Evolutionary conservation across 371 early-diverging fungal genomes (phyloP).

Genomic region (Blakeslea trispora): DNA sequence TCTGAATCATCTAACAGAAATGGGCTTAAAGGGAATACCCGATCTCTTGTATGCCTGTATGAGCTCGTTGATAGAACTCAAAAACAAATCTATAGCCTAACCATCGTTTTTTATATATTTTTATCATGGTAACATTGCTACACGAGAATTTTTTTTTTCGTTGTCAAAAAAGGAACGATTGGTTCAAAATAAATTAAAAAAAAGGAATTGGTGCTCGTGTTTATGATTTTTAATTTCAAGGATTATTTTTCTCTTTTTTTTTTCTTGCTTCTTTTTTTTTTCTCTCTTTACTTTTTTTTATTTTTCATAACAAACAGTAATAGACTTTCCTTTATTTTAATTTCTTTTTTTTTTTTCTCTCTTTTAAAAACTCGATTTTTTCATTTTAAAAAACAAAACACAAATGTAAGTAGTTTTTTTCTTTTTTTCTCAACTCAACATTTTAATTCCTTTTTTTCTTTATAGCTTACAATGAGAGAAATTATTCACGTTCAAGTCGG

Average conservation of each 20-base stretch:
- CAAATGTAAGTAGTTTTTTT: no score
- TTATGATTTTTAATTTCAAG: slow-evolving; percentile 3
- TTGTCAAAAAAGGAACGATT: slow-evolving; percentile 1
- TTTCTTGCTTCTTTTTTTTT: slow-evolving; percentile 4
- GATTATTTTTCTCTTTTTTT: slow-evolving; percentile 1
- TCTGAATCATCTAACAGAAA: slow-evolving; percentile 42
- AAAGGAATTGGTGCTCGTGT: slow-evolving; percentile 27
- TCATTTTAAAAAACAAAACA: no score
- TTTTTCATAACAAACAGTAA: background rate
- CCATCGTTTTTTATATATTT: background rate
- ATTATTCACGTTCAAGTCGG: slow-evolving; percentile 99
- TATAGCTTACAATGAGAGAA: slow-evolving; percentile 84
- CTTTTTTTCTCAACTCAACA: no score
- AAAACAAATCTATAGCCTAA: background rate
- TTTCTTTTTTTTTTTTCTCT: background rate
- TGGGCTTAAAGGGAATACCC: slow-evolving; percentile 52
- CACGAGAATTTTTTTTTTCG: slow-evolving; percentile 8
- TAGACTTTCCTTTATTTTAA: slow-evolving; percentile 16
- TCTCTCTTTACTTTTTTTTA: slow-evolving; percentile 7
- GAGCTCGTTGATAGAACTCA: slow-evolving; percentile 34
- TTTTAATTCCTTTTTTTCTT: no score
- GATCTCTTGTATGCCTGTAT: slow-evolving; percentile 52
- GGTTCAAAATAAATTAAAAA: slow-evolving; percentile 5
- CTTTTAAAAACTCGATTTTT: slow-evolving; percentile 7
- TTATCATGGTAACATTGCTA: slow-evolving; percentile 8